A percentile compares a stretch with the other conserved stretches of the same genome.
Evolutionary conservation across 441 rosid species (phyloP).

Genomic region (Erodium trifolium): DNA sequence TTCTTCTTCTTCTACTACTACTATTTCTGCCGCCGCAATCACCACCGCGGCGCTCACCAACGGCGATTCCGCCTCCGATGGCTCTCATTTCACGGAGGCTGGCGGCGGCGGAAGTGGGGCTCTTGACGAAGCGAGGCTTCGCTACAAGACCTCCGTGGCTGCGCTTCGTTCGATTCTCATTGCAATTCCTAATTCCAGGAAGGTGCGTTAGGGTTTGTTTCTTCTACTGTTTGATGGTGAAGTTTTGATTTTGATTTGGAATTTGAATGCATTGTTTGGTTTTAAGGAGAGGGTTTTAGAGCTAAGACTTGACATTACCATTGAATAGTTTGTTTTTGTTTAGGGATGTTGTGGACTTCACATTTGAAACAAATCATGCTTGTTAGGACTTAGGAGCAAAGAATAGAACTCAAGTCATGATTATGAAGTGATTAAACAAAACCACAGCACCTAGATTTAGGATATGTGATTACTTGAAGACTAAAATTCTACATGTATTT

Average conservation of each 20-base stretch:
- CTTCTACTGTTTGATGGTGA: too few species aligned
- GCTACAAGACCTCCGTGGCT: conserved; percentile 54
- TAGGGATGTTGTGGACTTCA: not conserved
- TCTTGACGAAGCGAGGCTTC: conserved; percentile 53
- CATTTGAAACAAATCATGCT: not conserved
- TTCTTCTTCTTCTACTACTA: not conserved
- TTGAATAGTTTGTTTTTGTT: not conserved
- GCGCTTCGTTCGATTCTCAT: conserved; percentile 58
- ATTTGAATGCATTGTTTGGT: not conserved
- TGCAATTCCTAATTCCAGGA: conserved; percentile 50
- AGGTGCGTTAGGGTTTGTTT: conserved; percentile 25
- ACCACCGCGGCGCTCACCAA: not conserved
- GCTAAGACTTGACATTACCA: not conserved
- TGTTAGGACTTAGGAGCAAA: too few species aligned
- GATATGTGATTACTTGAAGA: too few species aligned
- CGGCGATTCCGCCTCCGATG: not conserved
- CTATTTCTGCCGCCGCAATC: not conserved
- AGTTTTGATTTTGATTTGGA: not conserved
- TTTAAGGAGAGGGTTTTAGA: not conserved
- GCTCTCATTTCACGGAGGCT: not conserved
- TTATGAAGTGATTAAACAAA: too few species aligned
- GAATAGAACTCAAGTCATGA: too few species aligned
- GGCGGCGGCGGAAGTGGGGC: conserved; percentile 31
- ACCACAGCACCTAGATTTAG: too few species aligned
- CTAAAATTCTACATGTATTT: too few species aligned